phyloP scores from a whole-genome alignment of 257 asterid species.

The Capsicum pubescens region DNA sequence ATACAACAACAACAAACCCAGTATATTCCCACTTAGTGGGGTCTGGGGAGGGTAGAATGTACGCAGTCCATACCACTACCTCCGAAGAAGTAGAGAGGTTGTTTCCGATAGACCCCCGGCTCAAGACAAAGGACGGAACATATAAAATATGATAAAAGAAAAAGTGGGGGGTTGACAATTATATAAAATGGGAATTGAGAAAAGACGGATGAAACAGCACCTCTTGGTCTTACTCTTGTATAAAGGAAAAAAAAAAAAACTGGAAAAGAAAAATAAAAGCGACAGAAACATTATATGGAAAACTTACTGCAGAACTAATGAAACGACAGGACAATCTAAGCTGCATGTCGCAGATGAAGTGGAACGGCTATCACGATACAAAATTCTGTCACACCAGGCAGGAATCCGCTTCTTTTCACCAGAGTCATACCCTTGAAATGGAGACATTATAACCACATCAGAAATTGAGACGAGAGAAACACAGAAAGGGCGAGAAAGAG shows the following conservation, averaged over 20 bases:
- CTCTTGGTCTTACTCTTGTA: background rate
- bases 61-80: too few species aligned
- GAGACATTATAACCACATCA: conserved; percentile 34
- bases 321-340: conserved; percentile 91
- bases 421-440: conserved; percentile 83
- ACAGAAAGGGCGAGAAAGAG: background rate
- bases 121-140: too few species aligned
- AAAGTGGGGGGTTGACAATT: background rate
- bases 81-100: too few species aligned
- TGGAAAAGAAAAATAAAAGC: background rate
- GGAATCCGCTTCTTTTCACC: conserved; percentile 99
- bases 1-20: too few species aligned
- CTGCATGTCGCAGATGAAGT: conserved; percentile 70
- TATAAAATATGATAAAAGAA: background rate
- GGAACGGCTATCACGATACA: conserved; percentile 88
- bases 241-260: background rate
- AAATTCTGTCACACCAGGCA: conserved; percentile 98
- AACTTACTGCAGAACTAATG: conserved; percentile 78
- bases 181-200: background rate
- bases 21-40: too few species aligned
- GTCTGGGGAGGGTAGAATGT: too few species aligned
- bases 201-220: background rate
- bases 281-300: conserved; percentile 19
- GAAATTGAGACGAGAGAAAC: conserved; percentile 30
- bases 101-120: too few species aligned